Evolutionary conservation across 371 early-diverging fungal genomes (phyloP), one percentile per base, ranked within the genome.

Genomic region (Circinella umbellata): DNA sequence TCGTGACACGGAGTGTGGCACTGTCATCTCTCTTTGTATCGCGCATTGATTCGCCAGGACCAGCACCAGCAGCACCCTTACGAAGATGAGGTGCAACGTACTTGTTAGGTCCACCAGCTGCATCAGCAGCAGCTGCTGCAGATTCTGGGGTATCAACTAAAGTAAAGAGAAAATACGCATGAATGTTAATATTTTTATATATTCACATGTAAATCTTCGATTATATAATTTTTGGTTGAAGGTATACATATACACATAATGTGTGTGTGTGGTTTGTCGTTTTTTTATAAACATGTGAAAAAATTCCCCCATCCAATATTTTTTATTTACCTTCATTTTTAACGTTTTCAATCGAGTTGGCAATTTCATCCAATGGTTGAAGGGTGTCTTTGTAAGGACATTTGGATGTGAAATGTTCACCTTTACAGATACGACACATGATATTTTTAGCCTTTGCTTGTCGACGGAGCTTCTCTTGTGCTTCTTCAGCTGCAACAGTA

Each of bases 331-430:
- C 66, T 62, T 81, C 82, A n/a, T 75, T 64, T 64, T 81, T 84
- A 61, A 80, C 82, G 55, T 73, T 69, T 70, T 84, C 81, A 66
- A 84, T 70, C 55, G 84, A 78, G 59, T 77, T 75, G 57, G 81
- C 76, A 65, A 85, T 80, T 61, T 88, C 90, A 69, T 91, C 87
- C 70, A 91, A 73, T 13, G 93, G 93, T 66, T 88, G 89, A 77
- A 95, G 83, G 5, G 96, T 93, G 78, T 96, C 96, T 86, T 98
- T 98, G 92, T 95, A 97, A 63, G 99, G 99, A 89, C 99, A 98
- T 81, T 94, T 95, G 70, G 91, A 84, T 38, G 99, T 98, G 82
- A 92, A 97, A 87, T 98, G 99, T 69, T 94, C 95, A 69, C 97
- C 96, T 75, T 96, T 95, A 87, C 99, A 98, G 69, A 93, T 91